Base-by-base conservation (phyloP, 331 rosid species). In the Acacia pycnantha region DNA sequence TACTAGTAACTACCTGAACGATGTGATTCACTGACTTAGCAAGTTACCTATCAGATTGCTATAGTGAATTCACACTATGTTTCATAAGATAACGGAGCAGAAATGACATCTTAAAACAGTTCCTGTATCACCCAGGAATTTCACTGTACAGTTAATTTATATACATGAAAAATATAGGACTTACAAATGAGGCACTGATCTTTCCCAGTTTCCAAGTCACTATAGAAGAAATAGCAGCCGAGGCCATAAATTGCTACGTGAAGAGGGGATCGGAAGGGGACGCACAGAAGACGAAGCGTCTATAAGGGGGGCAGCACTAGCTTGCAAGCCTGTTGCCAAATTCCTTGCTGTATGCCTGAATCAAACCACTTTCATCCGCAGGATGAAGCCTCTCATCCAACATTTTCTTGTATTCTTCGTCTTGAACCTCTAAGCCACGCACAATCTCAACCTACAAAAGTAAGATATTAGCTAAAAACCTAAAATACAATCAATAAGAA, bases 401-500 rank as follows among this genome's bases (percentile, higher is more conserved):
- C 43, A 88, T 83, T 73, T 76, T 87, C 91, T 89, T 92, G 94
- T 82, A 90, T 76, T 87, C 84, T 51, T 91, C 97, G 81, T 95
- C 99, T 83, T 85, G 90, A 77, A 80, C 92, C 82, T 87, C 97
- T 79, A 95, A 83, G 77, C 79, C 81, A 21, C 91, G 97, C 79
- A 92, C 90, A 87, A 93, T 84, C 82, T 91, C 97, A 68, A 95
- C 93, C 98, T 95, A 78, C 83, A 81, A 82, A 77, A 80, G 66
- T 58, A 71, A 80, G 44, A 61, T 80, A 51, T 24, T 56, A 67
- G 29, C n/a, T 48, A 19, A 58, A 58, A 0, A 10, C 4, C 27
- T 10, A 24, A 11, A 73, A 47, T 64, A 78, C 54, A 40, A 64
- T 43, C 67, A 33, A 71, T 19, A 27, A 84, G 61, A 78, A 50